Evolutionary conservation across 1,139 yeast genomes (phyloP), one percentile per base, ranked within the genome.

Genomic region (Saccharomyces hybrid): DNA sequence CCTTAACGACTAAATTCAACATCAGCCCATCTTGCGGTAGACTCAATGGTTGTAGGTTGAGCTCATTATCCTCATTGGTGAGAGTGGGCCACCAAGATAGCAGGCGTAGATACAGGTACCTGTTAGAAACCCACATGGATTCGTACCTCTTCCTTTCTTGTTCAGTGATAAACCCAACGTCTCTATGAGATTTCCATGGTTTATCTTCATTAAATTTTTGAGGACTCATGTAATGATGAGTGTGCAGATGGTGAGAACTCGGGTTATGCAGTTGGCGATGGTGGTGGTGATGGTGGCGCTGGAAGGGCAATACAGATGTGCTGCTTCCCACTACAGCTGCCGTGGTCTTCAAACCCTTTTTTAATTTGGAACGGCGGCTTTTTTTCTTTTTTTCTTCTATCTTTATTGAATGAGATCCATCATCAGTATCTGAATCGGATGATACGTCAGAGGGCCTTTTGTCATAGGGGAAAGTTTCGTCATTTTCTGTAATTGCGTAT

Each of bases 121-220:
- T 81, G 65, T 93, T 93, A 50, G 96, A 83, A 0, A 86, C 96
- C 96, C 97, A 93, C 27, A 93, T 78, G 14, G 96, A 96, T 69
- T 90, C 97, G 69, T 91, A 91, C 51, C 98, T 73, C 65, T 89
- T 90, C 56, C 88, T 76, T 68, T 93, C 98, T 41, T 76, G 78
- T 29, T 85, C 90, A 0, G 86, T 78, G 11, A 90, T 77, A 52
- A 73, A 76, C 49, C 75, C 76, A 9, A 83, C 76, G 58, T 83
- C 87, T 46, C 75, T 76, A 67, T 89, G 97, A 64, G 88, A 84
- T 64, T 91, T 93, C 98, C 99, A 93, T 0, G 98, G 98, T 69
- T 91, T 90, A 59, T 88, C 89, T 62, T 88, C 96, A 67, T 93
- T 86, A 69, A 93, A 91, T 25, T 72, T 68, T 47, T 75, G 71